phyloP scores from a whole-genome alignment of 2,329 filamentous ascomycete species.

The Talaromyces rugulosus region DNA sequence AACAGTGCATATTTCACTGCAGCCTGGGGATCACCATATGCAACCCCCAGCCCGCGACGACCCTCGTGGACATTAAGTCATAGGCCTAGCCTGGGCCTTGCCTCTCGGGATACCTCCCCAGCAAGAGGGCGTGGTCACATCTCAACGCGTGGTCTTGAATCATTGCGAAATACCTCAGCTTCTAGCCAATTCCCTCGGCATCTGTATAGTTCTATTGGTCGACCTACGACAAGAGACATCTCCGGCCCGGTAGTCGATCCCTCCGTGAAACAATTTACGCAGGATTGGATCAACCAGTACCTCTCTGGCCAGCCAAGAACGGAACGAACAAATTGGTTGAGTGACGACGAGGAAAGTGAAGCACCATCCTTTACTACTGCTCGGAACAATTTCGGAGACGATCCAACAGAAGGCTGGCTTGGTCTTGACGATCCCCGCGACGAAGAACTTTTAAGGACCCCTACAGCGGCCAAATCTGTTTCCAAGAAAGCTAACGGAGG shows the following conservation, averaged over 20 bases:
- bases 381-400: constrained; percentile 37
- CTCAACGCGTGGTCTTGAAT: constrained; percentile 21
- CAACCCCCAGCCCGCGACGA: constrained; percentile 52
- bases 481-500: constrained; percentile 23
- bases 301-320: constrained; percentile 65
- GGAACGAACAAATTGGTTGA: constrained; percentile 77
- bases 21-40: constrained; percentile 90
- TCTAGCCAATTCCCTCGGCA: constrained; percentile 20
- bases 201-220: constrained; percentile 23
- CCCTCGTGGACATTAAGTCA: constrained; percentile 37
- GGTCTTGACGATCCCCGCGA: constrained; percentile 35
- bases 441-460: constrained; percentile 37
- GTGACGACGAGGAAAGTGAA: constrained; percentile 72
- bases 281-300: constrained; percentile 83
- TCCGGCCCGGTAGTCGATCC: constrained; percentile 25
- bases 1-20: constrained; percentile 63
- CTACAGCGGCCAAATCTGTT: constrained; percentile 34
- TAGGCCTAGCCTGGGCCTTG: constrained; percentile 42
- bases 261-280: constrained; percentile 58
- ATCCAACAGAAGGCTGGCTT: constrained; percentile 41
- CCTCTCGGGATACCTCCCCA: constrained; percentile 32
- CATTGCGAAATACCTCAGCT: constrained; percentile 25
- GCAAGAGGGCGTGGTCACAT: constrained; percentile 20
- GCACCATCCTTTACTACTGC: constrained; percentile 57
- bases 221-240: constrained; percentile 22